Conservation (phyloP, 768 basidiomycete species). For the Pleurotus salmoneostramineus region DNA sequence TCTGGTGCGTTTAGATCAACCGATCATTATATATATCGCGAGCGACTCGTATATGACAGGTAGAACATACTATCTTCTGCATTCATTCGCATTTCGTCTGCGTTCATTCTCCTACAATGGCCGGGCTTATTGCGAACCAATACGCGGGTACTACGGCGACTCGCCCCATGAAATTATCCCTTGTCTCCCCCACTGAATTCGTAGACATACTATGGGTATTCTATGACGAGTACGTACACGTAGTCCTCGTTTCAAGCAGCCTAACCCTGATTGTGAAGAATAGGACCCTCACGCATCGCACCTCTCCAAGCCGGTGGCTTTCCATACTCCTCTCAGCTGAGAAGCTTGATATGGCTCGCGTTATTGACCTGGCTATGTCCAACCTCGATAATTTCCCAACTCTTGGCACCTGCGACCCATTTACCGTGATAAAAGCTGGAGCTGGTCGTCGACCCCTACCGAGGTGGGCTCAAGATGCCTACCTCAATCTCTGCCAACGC, state of each 20-base stretch:
- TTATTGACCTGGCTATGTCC: too few species aligned
- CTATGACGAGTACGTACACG: conserved; percentile 2
- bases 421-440: too few species aligned
- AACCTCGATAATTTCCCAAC: too few species aligned
- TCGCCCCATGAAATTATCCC: neutral
- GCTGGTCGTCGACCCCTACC: too few species aligned
- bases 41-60: neutral
- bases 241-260: neutral
- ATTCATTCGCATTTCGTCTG: neutral
- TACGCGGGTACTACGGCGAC: neutral
- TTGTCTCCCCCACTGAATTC: neutral
- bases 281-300: neutral
- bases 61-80: neutral
- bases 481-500: too few species aligned
- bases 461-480: too few species aligned
- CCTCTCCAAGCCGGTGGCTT: neutral
- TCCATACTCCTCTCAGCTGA: neutral
- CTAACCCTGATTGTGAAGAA: neutral
- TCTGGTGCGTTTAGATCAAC: neutral
- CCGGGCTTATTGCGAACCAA: neutral
- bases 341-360: neutral
- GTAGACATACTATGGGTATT: neutral
- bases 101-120: neutral
- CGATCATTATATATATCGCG: neutral
- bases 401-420: too few species aligned